A percentile compares a stretch with the other conserved stretches of the same genome.
These are phyloP conservation scores for Fraxinus floribunda DNA, from an alignment of 305 asterid genomes.

Conservation along the genomic window DNA sequence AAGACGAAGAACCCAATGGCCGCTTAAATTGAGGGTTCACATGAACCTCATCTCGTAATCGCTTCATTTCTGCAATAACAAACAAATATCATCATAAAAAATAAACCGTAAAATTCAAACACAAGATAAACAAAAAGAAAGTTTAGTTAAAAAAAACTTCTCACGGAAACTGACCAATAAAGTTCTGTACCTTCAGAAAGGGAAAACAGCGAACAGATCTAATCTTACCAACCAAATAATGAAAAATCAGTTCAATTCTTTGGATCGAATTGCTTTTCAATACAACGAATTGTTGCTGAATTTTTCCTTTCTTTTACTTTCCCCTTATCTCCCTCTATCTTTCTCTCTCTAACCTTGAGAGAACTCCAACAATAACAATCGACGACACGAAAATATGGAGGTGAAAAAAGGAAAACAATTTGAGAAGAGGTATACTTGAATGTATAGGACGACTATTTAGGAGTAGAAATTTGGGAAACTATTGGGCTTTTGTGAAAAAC, in stretches of 20 bases:
- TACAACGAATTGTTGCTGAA: neutral
- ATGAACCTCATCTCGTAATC: constrained; percentile 63
- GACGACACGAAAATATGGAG: neutral
- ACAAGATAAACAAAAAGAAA: constrained; percentile 9
- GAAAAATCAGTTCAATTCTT: constrained; percentile 12
- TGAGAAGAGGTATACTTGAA: neutral
- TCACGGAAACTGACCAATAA: constrained; percentile 31
- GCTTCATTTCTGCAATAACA: constrained; percentile 57
- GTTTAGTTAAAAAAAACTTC: neutral
- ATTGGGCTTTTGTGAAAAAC: constrained; percentile 12
- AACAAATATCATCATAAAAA: constrained; percentile 18
- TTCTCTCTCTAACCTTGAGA: constrained; percentile 5
- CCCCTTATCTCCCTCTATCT: neutral
- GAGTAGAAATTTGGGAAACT: constrained; percentile 18
- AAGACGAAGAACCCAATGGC: constrained; percentile 51
- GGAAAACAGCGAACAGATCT: constrained; percentile 44
- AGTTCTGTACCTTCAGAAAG: constrained; percentile 38
- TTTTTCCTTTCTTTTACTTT: neutral
- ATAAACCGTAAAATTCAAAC: neutral
- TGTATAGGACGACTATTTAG: neutral
- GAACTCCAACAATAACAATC: neutral
- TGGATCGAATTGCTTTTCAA: constrained; percentile 30
- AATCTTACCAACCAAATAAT: constrained; percentile 30
- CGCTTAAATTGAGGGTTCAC: constrained; percentile 67
- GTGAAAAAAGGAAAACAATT: neutral